Conservation (phyloP, 164 flowering plant genomes). For the Stephania cephalantha region DNA sequence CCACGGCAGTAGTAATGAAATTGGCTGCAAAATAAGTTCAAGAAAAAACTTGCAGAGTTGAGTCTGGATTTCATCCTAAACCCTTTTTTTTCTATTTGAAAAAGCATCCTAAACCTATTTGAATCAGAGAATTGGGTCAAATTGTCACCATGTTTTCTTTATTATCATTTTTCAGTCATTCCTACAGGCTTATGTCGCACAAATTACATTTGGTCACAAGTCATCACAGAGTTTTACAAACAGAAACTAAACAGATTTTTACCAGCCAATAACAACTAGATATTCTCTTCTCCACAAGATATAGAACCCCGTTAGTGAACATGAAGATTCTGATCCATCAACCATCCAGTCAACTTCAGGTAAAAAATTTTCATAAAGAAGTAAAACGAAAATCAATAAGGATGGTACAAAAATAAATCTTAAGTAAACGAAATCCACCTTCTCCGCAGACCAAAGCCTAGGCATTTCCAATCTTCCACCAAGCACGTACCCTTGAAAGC, state of each 20-base stretch:
- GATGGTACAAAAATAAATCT: background rate
- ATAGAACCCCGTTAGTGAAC: background rate
- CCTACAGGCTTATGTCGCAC: background rate
- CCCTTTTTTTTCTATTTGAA: too few relatives aligned
- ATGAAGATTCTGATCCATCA: background rate
- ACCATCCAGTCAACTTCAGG: background rate
- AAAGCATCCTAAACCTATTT: background rate
- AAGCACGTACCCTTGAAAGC: constrained; percentile 68
- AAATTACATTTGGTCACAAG: background rate
- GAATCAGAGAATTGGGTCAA: background rate
- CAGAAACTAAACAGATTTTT: background rate
- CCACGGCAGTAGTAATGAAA: too few relatives aligned
- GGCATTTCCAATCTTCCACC: constrained; percentile 63
- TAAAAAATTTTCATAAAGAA: background rate
- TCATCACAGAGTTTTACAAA: background rate
- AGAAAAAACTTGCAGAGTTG: too few relatives aligned
- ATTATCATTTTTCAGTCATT: background rate
- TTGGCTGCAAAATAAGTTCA: too few relatives aligned
- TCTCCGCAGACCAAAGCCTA: constrained; percentile 95
- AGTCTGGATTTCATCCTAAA: background rate
- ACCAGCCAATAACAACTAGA: background rate
- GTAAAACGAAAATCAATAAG: background rate
- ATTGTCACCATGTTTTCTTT: background rate
- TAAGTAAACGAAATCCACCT: constrained; percentile 36
- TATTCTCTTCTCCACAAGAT: background rate